Evolutionary conservation across 148 eudicot species (phyloP).

Genomic region (Chenopodium suecicum): DNA sequence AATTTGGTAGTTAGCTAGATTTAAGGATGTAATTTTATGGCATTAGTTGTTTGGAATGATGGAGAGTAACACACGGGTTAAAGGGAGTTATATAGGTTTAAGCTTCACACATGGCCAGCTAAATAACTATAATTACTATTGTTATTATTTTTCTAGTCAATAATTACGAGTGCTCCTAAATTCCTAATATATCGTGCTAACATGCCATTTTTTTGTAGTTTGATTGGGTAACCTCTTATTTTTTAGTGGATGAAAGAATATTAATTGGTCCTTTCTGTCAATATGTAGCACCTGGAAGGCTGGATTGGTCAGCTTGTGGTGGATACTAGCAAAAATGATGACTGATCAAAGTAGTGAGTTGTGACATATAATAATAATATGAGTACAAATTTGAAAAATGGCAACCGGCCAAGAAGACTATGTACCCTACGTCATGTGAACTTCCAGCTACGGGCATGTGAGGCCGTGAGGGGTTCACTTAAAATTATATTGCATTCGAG

Average conservation of each 20-base stretch:
- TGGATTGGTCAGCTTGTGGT: background rate
- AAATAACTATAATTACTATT: background rate
- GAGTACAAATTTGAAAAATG: background rate
- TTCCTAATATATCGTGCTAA: background rate
- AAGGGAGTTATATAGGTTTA: background rate
- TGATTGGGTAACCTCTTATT: background rate
- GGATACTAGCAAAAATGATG: background rate
- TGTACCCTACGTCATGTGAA: background rate
- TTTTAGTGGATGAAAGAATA: background rate
- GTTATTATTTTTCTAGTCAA: background rate
- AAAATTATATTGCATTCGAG: no score
- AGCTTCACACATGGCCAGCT: constrained; percentile 12
- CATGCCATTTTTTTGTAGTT: constrained; percentile 4
- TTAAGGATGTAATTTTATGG: background rate
- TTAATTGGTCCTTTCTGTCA: background rate
- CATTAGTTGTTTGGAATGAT: constrained; percentile 12
- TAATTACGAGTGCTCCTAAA: background rate
- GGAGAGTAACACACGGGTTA: constrained; percentile 10
- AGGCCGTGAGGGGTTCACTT: background rate
- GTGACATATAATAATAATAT: background rate
- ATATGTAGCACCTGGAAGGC: background rate
- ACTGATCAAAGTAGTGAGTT: background rate
- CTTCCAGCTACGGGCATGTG: background rate
- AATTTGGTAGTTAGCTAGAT: background rate
- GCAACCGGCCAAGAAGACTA: background rate